Evolutionary conservation across 2,329 filamentous ascomycete genomes (phyloP), one percentile per base, ranked within the genome.

Genomic region (Magnaporthales sp.): DNA sequence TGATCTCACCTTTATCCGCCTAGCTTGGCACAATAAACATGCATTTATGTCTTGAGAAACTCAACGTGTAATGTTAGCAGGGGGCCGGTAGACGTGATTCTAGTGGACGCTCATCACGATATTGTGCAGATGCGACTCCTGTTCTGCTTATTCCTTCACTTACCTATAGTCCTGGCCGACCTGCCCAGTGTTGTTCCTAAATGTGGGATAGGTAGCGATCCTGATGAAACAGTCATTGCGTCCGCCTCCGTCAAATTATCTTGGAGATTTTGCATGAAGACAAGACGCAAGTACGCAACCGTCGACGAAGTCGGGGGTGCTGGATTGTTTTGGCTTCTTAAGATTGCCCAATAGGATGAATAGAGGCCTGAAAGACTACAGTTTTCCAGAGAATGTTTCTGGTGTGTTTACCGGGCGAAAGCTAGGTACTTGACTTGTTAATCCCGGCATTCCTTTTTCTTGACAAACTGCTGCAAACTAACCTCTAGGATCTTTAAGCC

Each of bases 11-110:
- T 4, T 26, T 10, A 26, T 46, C n/a, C 63, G 38, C 4, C 63
- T 31, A 3, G 63, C 63, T 46, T 64, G 63, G 31, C 63, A 64
- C 31, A 64, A 29, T 24, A 64, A 26, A 6, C 63, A 64, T n/a
- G 63, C 63, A 9, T 13, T 63, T 22, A n/a, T n/a, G 8, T 46
- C 38, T 46, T 46, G 38, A 7, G 15, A 46, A 46, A 46, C 38
- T 6, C 32, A 46, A 46, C 19, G 38, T 6, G n/a, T 46, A 13
- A 46, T 46, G 38, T 46, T 19, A 46, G 38, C 9, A 46, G 5
- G n/a, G 19, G 19, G n/a, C n/a, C 4, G 15, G n/a, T 46, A 2
- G 15, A n/a, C 1, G 15, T n/a, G 6, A 9, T 32, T 46, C 5
- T 46, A 7, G 6, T 46, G 4, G 15, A 46, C 19, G 6, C n/a